phyloP scores from a whole-genome alignment of 192 early-diverging fungal species.

The Mortierella hygrophila region DNA sequence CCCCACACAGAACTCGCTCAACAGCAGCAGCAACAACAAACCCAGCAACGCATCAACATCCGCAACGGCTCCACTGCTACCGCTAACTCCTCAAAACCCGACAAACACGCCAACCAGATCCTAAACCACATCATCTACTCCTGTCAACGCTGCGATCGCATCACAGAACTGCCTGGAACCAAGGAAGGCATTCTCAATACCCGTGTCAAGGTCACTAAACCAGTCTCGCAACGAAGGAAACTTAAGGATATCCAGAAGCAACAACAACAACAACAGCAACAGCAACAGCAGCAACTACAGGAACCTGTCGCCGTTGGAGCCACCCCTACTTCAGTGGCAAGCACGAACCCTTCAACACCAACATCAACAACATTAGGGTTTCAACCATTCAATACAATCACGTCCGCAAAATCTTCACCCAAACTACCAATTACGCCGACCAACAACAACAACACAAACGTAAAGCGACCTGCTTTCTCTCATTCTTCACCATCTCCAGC shows the following conservation, averaged over 20 bases:
- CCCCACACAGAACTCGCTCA: conserved; percentile 20
- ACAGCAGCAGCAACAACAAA: conserved; percentile 20
- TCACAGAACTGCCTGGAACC: conserved; percentile 52
- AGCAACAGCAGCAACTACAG: background rate
- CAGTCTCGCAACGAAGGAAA: conserved; percentile 29
- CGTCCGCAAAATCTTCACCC: background rate
- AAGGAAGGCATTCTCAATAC: conserved; percentile 25
- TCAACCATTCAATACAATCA: background rate
- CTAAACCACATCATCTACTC: conserved; percentile 55
- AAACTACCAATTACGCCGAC: background rate
- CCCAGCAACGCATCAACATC: conserved; percentile 27
- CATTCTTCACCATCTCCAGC: background rate
- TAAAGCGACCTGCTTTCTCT: background rate
- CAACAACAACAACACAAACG: background rate
- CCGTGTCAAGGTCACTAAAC: conserved; percentile 27
- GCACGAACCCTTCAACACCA: background rate
- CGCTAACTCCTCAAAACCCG: conserved; percentile 9
- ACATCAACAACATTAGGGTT: background rate
- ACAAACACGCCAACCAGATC: conserved; percentile 29
- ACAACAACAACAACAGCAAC: background rate
- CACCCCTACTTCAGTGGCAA: too few relatives aligned
- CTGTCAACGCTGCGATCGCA: conserved; percentile 48
- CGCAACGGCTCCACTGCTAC: background rate
- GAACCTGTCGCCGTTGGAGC: background rate
- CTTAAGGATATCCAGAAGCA: background rate